A percentile compares a stretch with the other conserved stretches of the same genome.
Evolutionary conservation across 805 yeast species (phyloP).

Genomic region (Candida rishiriensis): DNA sequence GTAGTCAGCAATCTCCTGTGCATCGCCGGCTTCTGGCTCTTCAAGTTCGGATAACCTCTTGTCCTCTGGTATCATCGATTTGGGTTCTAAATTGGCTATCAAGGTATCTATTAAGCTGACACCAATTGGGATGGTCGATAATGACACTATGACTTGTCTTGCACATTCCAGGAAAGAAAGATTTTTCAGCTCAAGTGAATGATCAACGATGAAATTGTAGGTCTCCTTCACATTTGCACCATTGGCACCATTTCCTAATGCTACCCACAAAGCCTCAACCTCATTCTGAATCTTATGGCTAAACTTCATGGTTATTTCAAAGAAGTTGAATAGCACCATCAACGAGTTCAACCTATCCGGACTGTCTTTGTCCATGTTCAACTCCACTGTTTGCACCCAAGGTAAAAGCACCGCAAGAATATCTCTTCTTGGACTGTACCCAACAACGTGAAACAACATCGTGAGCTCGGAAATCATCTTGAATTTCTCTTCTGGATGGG

Average conservation of each 20-base stretch:
- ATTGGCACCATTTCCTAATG: constrained; percentile 73
- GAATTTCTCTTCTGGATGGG: constrained; percentile 55
- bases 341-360: constrained; percentile 37
- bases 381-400: constrained; percentile 84
- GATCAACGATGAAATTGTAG: constrained; percentile 61
- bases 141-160: constrained; percentile 74
- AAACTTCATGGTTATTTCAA: constrained; percentile 79
- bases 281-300: constrained; percentile 75
- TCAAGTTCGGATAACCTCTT: constrained; percentile 4
- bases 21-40: constrained; percentile 9
- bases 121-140: constrained; percentile 52
- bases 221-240: constrained; percentile 68
- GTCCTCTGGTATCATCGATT: constrained; percentile 71
- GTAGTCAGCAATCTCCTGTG: constrained; percentile 6
- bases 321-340: constrained; percentile 76
- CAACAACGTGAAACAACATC: constrained; percentile 59
- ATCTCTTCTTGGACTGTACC: constrained; percentile 63
- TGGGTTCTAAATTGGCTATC: constrained; percentile 71
- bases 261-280: constrained; percentile 93
- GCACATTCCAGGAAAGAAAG: constrained; percentile 73
- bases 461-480: constrained; percentile 69
- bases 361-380: constrained; percentile 35
- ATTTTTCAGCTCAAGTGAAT: constrained; percentile 66
- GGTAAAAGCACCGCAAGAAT: constrained; percentile 78
- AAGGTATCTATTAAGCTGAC: constrained; percentile 57